phyloP scores from a whole-genome alignment of 352 stramenopile species.

The Saprolegnia diclina region DNA sequence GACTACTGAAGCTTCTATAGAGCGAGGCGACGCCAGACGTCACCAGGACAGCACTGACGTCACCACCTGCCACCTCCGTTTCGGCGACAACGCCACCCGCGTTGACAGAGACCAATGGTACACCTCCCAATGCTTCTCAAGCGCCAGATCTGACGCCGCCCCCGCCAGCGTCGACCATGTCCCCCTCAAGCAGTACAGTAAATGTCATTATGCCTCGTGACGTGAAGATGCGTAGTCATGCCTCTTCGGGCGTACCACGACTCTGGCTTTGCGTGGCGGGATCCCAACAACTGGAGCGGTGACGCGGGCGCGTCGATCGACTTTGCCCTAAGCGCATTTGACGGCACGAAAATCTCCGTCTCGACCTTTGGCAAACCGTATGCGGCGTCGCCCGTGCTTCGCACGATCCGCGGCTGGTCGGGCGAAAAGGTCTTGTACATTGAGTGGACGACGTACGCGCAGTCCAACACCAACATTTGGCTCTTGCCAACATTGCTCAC shows the following conservation, averaged over 20 bases:
- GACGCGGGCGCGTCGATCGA: conserved; percentile 36
- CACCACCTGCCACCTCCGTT: too few relatives aligned
- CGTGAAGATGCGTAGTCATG: background rate
- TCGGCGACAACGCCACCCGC: too few relatives aligned
- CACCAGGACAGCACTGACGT: too few relatives aligned
- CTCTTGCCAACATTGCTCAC: conserved; percentile 75
- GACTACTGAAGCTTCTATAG: too few relatives aligned
- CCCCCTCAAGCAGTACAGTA: too few relatives aligned
- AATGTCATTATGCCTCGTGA: too few relatives aligned
- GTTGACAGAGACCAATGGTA: too few relatives aligned
- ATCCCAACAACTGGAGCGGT: conserved; percentile 59
- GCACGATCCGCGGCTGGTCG: conserved; percentile 54
- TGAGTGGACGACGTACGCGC: conserved; percentile 54
- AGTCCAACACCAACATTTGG: conserved; percentile 80
- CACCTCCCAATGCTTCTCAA: too few relatives aligned
- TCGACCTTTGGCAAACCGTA: conserved; percentile 40
- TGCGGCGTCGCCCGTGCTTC: conserved; percentile 39
- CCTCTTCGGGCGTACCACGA: background rate
- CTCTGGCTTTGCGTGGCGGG: conserved; percentile 55
- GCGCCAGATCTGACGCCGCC: too few relatives aligned
- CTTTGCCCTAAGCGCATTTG: conserved; percentile 41
- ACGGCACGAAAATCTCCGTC: conserved; percentile 41
- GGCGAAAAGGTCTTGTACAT: conserved; percentile 68
- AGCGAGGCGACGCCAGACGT: too few relatives aligned
- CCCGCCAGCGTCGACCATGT: too few relatives aligned